Percentiles rank a stretch among this genome's conserved stretches.
Conservation (phyloP, 1,284 basidiomycete genomes). For the Pseudozyma thailandica region DNA sequence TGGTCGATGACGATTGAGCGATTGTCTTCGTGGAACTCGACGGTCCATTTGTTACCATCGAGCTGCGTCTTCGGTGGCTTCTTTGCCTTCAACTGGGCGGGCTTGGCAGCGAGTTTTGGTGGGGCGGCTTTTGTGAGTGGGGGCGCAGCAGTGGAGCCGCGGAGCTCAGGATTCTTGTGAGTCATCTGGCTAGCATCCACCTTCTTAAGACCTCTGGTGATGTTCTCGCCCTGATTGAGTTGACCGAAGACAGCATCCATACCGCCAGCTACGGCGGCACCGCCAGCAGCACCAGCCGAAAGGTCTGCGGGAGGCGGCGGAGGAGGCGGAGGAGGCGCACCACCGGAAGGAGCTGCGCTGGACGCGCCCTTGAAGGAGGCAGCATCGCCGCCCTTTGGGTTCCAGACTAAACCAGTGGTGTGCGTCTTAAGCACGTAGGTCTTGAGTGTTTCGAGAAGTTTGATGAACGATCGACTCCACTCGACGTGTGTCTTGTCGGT, state of each 20-base stretch:
- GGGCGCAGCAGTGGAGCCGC: constrained; percentile 68
- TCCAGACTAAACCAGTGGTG: constrained; percentile 89
- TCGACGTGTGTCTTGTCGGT: constrained; percentile 83
- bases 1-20: constrained; percentile 79
- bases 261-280: constrained; percentile 71
- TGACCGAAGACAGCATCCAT: constrained; percentile 90
- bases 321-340: constrained; percentile 71
- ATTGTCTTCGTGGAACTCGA: constrained; percentile 94
- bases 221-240: constrained; percentile 87
- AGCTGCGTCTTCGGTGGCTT: constrained; percentile 91
- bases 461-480: constrained; percentile 83
- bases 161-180: constrained; percentile 93
- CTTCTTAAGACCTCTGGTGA: constrained; percentile 90
- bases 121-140: constrained; percentile 43
- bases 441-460: constrained; percentile 80
- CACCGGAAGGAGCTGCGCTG: constrained; percentile 72
- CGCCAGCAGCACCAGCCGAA: constrained; percentile 67
- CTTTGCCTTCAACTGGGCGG: constrained; percentile 71
- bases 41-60: constrained; percentile 92
- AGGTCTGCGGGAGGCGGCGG: constrained; percentile 68
- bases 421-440: constrained; percentile 89
- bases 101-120: constrained; percentile 54
- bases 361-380: constrained; percentile 42
- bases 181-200: constrained; percentile 97
- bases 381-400: constrained; percentile 71